These are phyloP conservation scores for Aspergillus unguis DNA, from an alignment of 2,329 filamentous ascomycete genomes.

Conservation along the genomic window DNA sequence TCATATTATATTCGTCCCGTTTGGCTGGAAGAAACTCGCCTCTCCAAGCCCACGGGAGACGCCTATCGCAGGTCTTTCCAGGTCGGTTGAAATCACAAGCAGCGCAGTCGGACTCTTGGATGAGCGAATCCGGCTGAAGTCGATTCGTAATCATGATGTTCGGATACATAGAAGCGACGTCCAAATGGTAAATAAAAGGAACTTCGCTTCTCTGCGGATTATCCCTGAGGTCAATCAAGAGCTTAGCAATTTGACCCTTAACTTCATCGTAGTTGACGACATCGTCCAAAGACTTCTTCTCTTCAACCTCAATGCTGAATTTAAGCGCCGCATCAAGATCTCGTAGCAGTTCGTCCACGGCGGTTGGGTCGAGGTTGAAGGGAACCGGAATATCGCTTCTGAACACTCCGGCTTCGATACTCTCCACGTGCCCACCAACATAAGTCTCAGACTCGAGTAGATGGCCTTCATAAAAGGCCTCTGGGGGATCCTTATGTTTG, in stretches of 20 bases:
- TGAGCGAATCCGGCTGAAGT: slow-evolving; percentile 98
- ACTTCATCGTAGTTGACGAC: slow-evolving; percentile 80
- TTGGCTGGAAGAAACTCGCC: slow-evolving; percentile 96
- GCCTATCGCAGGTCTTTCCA: slow-evolving; percentile 92
- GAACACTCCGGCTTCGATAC: slow-evolving; percentile 97
- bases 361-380: slow-evolving; percentile 82
- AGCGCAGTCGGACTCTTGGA: slow-evolving; percentile 90
- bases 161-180: slow-evolving; percentile 98
- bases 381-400: slow-evolving; percentile 92
- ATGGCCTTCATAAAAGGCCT: slow-evolving; percentile 96
- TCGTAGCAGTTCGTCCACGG: slow-evolving; percentile 80
- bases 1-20: slow-evolving; percentile 99
- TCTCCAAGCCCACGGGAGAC: slow-evolving; percentile 96
- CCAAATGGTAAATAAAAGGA: slow-evolving; percentile 94
- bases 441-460: slow-evolving; percentile 96
- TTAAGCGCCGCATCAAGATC: slow-evolving; percentile 86
- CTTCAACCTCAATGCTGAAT: slow-evolving; percentile 81
- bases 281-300: slow-evolving; percentile 76
- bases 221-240: slow-evolving; percentile 68
- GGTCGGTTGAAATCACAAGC: slow-evolving; percentile 98
- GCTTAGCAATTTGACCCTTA: slow-evolving; percentile 73
- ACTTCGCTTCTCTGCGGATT: slow-evolving; percentile 81
- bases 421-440: slow-evolving; percentile 96
- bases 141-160: slow-evolving; percentile 99
- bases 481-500: slow-evolving; percentile 86